These are phyloP conservation scores for Zizania latifolia DNA, from an alignment of 176 grass and related monocot genomes.

Conservation along the genomic window DNA sequence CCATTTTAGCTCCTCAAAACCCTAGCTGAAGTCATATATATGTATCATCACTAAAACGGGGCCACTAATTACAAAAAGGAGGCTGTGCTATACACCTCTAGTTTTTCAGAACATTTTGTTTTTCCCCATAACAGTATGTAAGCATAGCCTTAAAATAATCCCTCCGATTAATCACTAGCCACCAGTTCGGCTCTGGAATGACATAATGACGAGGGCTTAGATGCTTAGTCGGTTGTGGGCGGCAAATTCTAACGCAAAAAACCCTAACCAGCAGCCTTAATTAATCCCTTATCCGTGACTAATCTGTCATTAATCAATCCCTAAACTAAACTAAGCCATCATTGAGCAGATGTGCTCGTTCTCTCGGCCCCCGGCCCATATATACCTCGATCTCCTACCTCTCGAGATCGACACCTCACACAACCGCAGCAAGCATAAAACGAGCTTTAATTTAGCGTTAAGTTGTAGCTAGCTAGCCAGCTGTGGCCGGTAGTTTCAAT, in stretches of 20 bases:
- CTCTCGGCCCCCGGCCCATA: slow-evolving; percentile 33
- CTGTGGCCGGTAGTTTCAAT: slow-evolving; percentile 35
- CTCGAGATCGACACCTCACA: slow-evolving; percentile 24
- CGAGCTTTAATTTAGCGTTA: too few relatives aligned
- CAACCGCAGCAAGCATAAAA: slow-evolving; percentile 24
- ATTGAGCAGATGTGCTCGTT: slow-evolving; percentile 20
- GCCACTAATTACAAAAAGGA: not conserved
- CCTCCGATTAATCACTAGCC: slow-evolving; percentile 24
- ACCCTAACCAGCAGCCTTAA: too few relatives aligned
- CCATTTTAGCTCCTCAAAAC: not conserved
- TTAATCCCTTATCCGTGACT: slow-evolving; percentile 12
- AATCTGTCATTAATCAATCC: slow-evolving; percentile 19
- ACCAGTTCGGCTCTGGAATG: slow-evolving; percentile 24
- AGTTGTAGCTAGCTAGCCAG: not conserved
- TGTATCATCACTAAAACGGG: not conserved
- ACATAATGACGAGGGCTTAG: slow-evolving; percentile 49
- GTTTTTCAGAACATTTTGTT: not conserved
- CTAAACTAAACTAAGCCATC: slow-evolving; percentile 34
- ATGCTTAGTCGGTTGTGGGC: slow-evolving; percentile 61
- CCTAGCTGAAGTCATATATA: not conserved
- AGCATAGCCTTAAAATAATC: not conserved
- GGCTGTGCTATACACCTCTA: not conserved
- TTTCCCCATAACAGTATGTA: not conserved
- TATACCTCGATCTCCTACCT: slow-evolving; percentile 37
- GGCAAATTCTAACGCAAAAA: slow-evolving; percentile 51